These are phyloP conservation scores for Lunularia cruciata DNA, from an alignment of 225 moss, liverwort and hornwort genomes.

Conservation along the genomic window DNA sequence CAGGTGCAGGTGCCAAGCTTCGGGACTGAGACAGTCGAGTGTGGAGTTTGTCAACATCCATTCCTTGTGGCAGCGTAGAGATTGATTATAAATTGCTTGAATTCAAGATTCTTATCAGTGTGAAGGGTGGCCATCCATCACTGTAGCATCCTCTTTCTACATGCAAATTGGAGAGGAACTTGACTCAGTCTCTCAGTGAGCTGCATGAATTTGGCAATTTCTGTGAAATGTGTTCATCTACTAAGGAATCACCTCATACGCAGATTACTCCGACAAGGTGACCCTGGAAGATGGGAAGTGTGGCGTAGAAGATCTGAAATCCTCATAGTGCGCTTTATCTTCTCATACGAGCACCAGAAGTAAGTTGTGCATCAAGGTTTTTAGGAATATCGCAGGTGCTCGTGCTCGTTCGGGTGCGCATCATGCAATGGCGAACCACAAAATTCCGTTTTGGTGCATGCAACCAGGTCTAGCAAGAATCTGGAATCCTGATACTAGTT, in stretches of 20 bases:
- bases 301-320: slow-evolving; percentile 1
- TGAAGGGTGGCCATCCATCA: slow-evolving; percentile 12
- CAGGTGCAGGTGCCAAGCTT: slow-evolving; percentile 87
- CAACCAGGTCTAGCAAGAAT: slow-evolving; percentile 2
- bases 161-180: slow-evolving; percentile 12
- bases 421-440: slow-evolving; percentile 2
- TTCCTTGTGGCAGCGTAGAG: slow-evolving; percentile 64
- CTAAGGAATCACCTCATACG: not conserved
- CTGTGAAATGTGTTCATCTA: slow-evolving; percentile 4
- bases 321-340: not conserved
- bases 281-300: not conserved
- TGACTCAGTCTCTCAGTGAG: not conserved
- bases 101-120: slow-evolving; percentile 9
- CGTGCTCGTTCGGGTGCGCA: not conserved
- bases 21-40: slow-evolving; percentile 87
- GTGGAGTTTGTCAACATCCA: slow-evolving; percentile 92
- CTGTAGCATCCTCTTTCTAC: slow-evolving; percentile 8
- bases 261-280: not conserved
- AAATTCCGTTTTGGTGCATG: not conserved
- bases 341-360: not conserved
- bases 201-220: not conserved
- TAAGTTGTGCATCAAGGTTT: slow-evolving; percentile 13
- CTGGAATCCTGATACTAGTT: not conserved
- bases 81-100: slow-evolving; percentile 6
- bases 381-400: slow-evolving; percentile 4